Percentiles rank a stretch among this genome's conserved stretches.
phyloP scores from a whole-genome alignment of 345 rosid genomes.

The Pseudoturritis turrita region DNA sequence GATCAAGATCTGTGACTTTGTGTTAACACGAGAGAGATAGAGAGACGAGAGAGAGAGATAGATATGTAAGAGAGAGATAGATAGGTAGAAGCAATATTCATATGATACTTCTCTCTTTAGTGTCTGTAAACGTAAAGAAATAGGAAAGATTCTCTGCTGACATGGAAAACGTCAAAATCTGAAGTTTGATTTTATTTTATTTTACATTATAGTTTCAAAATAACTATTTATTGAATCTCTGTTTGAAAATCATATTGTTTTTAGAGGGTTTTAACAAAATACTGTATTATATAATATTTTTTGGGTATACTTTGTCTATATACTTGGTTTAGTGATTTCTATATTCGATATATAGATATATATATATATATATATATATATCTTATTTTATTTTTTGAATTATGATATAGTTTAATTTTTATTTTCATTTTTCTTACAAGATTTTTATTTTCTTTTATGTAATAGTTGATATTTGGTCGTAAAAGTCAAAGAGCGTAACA shows the following conservation, averaged over 20 bases:
- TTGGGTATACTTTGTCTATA: neutral
- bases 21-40: neutral
- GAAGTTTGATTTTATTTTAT: neutral
- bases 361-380: too few species aligned
- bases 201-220: neutral
- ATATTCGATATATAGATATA: neutral
- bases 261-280: neutral
- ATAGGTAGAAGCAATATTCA: neutral
- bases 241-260: neutral
- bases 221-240: neutral
- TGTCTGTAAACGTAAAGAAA: constrained; percentile 14
- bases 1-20: constrained; percentile 17
- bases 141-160: constrained; percentile 30
- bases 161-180: constrained; percentile 23
- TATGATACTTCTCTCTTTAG: constrained; percentile 5
- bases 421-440: neutral
- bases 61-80: neutral
- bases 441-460: neutral
- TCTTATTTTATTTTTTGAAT: too few species aligned
- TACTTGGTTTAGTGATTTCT: neutral
- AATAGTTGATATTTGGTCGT: neutral
- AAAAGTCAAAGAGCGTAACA: constrained; percentile 23
- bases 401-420: neutral
- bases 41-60: neutral
- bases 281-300: neutral